Conservation (phyloP, 2,329 filamentous ascomycete genomes). For the Neonectria punicea region DNA sequence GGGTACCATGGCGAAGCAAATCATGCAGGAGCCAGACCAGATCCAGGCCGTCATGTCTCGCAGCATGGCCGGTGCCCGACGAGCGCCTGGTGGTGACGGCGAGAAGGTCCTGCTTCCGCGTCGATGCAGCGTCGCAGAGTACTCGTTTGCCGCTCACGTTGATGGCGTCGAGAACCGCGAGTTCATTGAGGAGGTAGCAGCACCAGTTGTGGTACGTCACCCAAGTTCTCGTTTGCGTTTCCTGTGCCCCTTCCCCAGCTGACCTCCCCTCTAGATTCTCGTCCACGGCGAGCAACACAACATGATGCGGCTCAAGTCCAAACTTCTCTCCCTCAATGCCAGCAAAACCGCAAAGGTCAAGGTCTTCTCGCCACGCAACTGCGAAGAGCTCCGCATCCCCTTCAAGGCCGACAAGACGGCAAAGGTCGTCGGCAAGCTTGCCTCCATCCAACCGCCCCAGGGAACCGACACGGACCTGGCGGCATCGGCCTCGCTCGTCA, state of each 20-base stretch:
- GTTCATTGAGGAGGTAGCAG: slow-evolving; percentile 93
- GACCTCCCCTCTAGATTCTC: slow-evolving; percentile 72
- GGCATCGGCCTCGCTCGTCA: slow-evolving; percentile 69
- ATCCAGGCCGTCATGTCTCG: slow-evolving; percentile 94
- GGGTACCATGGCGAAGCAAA: slow-evolving; percentile 96
- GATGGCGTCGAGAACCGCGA: slow-evolving; percentile 95
- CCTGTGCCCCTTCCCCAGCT: slow-evolving; percentile 7
- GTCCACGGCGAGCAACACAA: slow-evolving; percentile 98
- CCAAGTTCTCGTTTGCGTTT: background rate
- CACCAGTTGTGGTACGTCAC: slow-evolving; percentile 86
- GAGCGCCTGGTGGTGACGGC: slow-evolving; percentile 73
- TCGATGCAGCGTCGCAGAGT: slow-evolving; percentile 92
- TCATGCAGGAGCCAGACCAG: slow-evolving; percentile 93
- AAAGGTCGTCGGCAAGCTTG: slow-evolving; percentile 94
- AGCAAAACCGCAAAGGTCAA: slow-evolving; percentile 85
- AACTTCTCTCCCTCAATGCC: slow-evolving; percentile 90
- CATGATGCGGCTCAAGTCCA: slow-evolving; percentile 97
- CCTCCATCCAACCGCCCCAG: slow-evolving; percentile 77
- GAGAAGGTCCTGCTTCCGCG: slow-evolving; percentile 93
- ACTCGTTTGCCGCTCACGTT: slow-evolving; percentile 95
- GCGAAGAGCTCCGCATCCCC: slow-evolving; percentile 92
- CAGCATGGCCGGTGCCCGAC: slow-evolving; percentile 70
- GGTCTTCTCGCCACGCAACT: slow-evolving; percentile 93
- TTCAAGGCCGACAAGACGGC: slow-evolving; percentile 96
- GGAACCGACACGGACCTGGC: slow-evolving; percentile 36